Evolutionary conservation across 495 filamentous ascomycete genomes (phyloP), one percentile per base, ranked within the genome.

Genomic region (Hypoxylon lenormandii): DNA sequence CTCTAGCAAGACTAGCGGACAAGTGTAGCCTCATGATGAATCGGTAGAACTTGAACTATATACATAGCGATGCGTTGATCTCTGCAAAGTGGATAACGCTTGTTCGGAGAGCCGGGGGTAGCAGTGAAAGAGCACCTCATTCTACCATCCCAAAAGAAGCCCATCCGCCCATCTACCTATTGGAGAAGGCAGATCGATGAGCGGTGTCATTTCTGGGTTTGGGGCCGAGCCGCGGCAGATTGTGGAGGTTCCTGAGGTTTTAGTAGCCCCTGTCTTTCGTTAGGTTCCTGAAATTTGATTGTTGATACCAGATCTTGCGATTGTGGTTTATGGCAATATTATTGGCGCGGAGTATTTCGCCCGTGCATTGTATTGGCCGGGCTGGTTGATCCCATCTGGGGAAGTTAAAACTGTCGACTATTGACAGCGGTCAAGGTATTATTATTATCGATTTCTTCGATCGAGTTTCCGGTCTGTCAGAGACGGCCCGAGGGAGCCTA

Each of bases 291-390:
- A 56, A 60, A 57, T 65, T 38, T 50, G 42, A 43, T 61, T 18
- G 54, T 56, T 18, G 54, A 56, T 50, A 38, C 51, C 21, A 57
- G 51, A 66, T 53, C 38, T 51, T 26, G 36, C 26, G 40, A 7
- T 48, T 52, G n/a, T 21, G 16, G 33, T 50, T 40, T 38, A 16
- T 37, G 30, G n/a, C 13, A 0, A n/a, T 18, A 26, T 49, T n/a
- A 71, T 71, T 71, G 62, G 68, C 7, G 37, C 68, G 68, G 68
- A 66, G 62, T 23, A 49, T 63, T 66, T 63, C 57, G 49, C 62
- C 62, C 62, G 62, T 30, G 19, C 36, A 70, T 62, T 43, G 40
- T 43, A 66, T 66, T 62, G 59, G 60, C 42, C 60, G 40, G 22
- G 28, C 38, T 8, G 40, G 42, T 23, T 48, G n/a, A 48, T 60